Evolutionary conservation across 768 basidiomycete genomes (phyloP).

Genomic region (Lentinus tigrinus): DNA sequence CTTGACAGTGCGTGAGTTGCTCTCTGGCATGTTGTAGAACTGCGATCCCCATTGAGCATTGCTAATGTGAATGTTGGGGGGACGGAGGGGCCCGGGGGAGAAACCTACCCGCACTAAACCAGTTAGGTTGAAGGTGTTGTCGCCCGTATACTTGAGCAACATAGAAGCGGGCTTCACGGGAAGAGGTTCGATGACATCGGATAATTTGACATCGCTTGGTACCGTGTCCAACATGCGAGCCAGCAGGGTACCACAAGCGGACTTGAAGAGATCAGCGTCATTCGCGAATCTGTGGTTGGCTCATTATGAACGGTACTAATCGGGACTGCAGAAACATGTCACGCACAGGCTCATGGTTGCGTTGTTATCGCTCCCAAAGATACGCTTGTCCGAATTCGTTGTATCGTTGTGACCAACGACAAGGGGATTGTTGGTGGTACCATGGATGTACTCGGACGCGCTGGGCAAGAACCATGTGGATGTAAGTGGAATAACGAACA

Average conservation of each 20-base stretch:
- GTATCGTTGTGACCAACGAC: constrained; percentile 35
- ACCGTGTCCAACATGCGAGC: constrained; percentile 50
- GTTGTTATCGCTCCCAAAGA: constrained; percentile 41
- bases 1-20: constrained; percentile 37
- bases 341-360: constrained; percentile 39
- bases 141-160: neutral
- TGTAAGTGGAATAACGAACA: neutral
- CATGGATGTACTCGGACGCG: constrained; percentile 39
- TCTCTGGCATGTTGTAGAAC: constrained; percentile 32
- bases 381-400: constrained; percentile 38
- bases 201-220: constrained; percentile 43
- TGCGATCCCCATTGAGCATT: neutral
- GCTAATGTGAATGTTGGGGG: neutral
- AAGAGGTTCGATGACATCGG: constrained; percentile 40
- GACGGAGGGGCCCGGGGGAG: neutral
- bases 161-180: neutral
- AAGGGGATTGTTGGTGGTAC: constrained; percentile 39
- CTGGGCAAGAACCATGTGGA: constrained; percentile 23
- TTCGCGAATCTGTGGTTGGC: constrained; percentile 26
- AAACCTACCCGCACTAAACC: neutral
- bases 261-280: constrained; percentile 34
- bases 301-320: neutral
- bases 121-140: neutral
- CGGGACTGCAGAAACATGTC: neutral
- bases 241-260: constrained; percentile 40